Percentiles rank a stretch among this genome's conserved stretches.
Evolutionary conservation across 176 grass and related monocot species (phyloP).

Genomic region (Luzula sylvatica): DNA sequence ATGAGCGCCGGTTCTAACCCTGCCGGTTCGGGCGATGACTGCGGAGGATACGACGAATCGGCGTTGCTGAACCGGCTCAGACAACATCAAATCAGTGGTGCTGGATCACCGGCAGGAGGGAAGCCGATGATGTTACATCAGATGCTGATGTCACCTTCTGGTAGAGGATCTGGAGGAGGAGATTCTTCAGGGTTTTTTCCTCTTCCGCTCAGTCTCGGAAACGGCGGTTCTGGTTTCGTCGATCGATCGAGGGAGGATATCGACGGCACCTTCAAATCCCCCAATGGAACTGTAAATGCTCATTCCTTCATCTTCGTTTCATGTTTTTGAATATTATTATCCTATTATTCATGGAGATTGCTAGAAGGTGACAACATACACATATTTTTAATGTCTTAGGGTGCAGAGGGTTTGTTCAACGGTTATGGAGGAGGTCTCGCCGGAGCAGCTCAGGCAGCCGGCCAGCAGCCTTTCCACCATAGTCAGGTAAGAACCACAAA

Average conservation of each 20-base stretch:
- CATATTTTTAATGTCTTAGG: neutral
- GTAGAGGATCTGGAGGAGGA: slow-evolving; percentile 4
- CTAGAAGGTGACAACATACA: neutral
- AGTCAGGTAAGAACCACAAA: slow-evolving; percentile 3
- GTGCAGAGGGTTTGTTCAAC: slow-evolving; percentile 15
- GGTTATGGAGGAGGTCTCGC: slow-evolving; percentile 7
- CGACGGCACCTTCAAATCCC: slow-evolving; percentile 64
- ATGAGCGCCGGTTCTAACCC: slow-evolving; percentile 11
- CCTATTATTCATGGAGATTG: neutral
- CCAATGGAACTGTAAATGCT: slow-evolving; percentile 46
- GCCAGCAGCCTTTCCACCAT: slow-evolving; percentile 18
- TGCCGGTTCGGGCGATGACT: slow-evolving; percentile 15
- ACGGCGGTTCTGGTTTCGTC: slow-evolving; percentile 11
- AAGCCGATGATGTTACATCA: slow-evolving; percentile 56
- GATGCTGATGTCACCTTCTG: slow-evolving; percentile 20
- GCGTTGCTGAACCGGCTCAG: slow-evolving; percentile 55
- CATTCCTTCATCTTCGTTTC: neutral
- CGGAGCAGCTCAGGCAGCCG: slow-evolving; percentile 6
- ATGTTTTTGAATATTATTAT: neutral
- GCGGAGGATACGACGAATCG: slow-evolving; percentile 49
- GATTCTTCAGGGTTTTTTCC: slow-evolving; percentile 32
- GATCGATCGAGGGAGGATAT: slow-evolving; percentile 42
- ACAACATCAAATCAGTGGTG: slow-evolving; percentile 75
- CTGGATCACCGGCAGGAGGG: slow-evolving; percentile 18
- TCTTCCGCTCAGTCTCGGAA: slow-evolving; percentile 29